These are phyloP conservation scores for Urochloa ruziziensis DNA, from an alignment of 176 grass and related monocot species.

Conservation along the genomic window DNA sequence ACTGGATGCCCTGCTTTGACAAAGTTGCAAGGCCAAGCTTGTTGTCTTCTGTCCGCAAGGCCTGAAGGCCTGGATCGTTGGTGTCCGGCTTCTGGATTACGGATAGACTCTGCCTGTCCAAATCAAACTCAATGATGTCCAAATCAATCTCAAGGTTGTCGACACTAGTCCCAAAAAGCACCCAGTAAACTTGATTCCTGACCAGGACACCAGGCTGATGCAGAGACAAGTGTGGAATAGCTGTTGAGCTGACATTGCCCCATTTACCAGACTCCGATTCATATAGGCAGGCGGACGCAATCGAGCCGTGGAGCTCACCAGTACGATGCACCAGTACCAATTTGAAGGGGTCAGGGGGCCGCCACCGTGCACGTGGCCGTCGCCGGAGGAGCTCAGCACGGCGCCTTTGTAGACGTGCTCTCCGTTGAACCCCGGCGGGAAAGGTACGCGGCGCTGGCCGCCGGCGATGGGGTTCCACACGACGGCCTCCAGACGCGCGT, in stretches of 20 bases:
- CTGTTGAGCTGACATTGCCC: not conserved
- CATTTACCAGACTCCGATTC: not conserved
- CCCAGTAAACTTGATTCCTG: not conserved
- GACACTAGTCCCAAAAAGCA: not conserved
- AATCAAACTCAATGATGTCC: slow-evolving; percentile 16
- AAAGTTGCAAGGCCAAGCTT: not conserved
- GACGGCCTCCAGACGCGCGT: not conserved
- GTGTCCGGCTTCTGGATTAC: not conserved
- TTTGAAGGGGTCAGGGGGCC: slow-evolving; percentile 4
- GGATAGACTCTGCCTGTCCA: not conserved
- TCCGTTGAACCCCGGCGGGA: not conserved
- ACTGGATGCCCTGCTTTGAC: not conserved
- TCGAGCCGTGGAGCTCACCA: not conserved
- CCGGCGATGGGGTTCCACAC: slow-evolving; percentile 11
- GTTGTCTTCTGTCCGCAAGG: not conserved
- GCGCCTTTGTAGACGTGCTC: not conserved
- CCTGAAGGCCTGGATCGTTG: not conserved
- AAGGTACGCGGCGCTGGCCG: not conserved
- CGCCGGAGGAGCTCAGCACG: not conserved
- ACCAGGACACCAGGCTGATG: slow-evolving; percentile 4
- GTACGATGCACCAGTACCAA: not conserved
- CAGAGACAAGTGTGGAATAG: not conserved
- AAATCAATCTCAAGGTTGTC: no score
- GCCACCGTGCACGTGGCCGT: not conserved
- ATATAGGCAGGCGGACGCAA: slow-evolving; percentile 1